Evolutionary conservation across 331 rosid genomes (phyloP), one percentile per base, ranked within the genome.

Genomic region (Saraca asoca): DNA sequence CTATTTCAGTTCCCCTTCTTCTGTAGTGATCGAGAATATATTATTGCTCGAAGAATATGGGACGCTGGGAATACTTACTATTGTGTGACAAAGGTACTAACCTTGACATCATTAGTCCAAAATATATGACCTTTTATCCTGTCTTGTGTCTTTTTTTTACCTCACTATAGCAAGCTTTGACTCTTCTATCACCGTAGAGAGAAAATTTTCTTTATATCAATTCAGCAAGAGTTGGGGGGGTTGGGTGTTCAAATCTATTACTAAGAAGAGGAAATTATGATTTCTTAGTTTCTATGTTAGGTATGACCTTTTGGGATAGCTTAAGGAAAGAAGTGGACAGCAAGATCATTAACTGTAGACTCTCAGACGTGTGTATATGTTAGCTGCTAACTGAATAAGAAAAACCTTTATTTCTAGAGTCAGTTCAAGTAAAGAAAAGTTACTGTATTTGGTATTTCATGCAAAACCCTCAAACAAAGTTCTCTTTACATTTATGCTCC

Each of bases 1-100:
- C 54, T 75, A 44, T 58, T 16, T 76, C 81, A 94, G 99, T 94
- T 94, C 78, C 99, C 99, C 41, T 94, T 94, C 66, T 94, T 94
- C 92, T 94, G 99, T 74, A 94, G 97, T 55, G 99, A 94, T 78
- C 92, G 99, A 57, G 99, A 94, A 80, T 94, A 94, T 71, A 81
- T 90, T 66, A 88, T 90, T 69, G 97, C 95, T 74, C 86, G 99
- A 79, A 85, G 94, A 82, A 90, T 94, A 80, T 94, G 99, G 99
- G 97, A 90, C 85, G 84, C 88, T 69, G 96, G 88, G 69, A 88
- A 94, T 51, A 52, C 89, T 10, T 90, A 85, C 79, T 94, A 88
- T 54, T 94, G 99, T 71, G 92, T 90, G 67, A 88, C 99, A 42
- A 94, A 90, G 99, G 99, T 94, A 79, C 35, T 69, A 71, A 24